A percentile compares a stretch with the other conserved stretches of the same genome.
Conservation (phyloP, 805 yeast species). For the Naumovozyma castellii region DNA sequence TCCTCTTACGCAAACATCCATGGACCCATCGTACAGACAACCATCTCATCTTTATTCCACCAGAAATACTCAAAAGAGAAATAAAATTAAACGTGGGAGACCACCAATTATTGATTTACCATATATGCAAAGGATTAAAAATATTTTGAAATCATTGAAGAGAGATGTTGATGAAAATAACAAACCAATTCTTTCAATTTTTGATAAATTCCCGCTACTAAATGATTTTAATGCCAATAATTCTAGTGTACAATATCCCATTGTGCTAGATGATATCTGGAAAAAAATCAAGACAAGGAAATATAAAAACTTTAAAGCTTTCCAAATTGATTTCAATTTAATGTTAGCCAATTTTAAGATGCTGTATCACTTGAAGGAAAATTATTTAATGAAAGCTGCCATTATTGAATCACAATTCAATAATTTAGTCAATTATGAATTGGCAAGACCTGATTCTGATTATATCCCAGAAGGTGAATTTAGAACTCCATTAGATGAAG, state of each 20-base stretch:
- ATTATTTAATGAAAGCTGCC: slow-evolving; percentile 44
- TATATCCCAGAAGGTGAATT: slow-evolving; percentile 52
- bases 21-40: background rate
- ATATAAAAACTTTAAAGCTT: slow-evolving; percentile 65
- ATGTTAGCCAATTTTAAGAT: slow-evolving; percentile 67
- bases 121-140: slow-evolving; percentile 84
- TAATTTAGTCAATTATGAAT: slow-evolving; percentile 52
- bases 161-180: slow-evolving; percentile 52
- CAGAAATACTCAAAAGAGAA: slow-evolving; percentile 6
- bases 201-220: slow-evolving; percentile 72
- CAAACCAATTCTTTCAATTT: slow-evolving; percentile 46
- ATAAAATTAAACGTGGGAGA: slow-evolving; percentile 28
- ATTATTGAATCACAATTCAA: slow-evolving; percentile 30
- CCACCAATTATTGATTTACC: slow-evolving; percentile 31
- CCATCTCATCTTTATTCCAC: background rate
- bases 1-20: background rate
- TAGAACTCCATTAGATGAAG: slow-evolving; percentile 71
- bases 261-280: slow-evolving; percentile 63
- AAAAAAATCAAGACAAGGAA: slow-evolving; percentile 78
- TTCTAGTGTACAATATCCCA: slow-evolving; percentile 45
- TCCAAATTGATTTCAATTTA: slow-evolving; percentile 64
- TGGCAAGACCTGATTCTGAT: slow-evolving; percentile 74
- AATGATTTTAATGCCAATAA: slow-evolving; percentile 13
- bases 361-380: slow-evolving; percentile 52
- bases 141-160: slow-evolving; percentile 71